These are phyloP conservation scores for Sphagnum contortum DNA, from an alignment of 225 moss, liverwort and hornwort genomes.

Conservation along the genomic window DNA sequence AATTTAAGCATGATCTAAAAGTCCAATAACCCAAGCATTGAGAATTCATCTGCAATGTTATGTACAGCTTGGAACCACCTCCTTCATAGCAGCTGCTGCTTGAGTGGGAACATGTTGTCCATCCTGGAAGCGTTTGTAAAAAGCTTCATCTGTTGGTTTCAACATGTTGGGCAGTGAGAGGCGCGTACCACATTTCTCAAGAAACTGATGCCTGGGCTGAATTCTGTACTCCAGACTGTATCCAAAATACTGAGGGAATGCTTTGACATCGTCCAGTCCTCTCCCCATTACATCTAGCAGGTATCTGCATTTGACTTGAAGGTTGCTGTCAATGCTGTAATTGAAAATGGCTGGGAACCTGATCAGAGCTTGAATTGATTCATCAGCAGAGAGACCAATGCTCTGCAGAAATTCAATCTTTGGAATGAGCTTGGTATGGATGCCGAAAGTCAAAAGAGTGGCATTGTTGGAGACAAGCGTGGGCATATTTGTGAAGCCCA, in stretches of 20 bases:
- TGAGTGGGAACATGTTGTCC: neutral
- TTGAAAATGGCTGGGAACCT: conserved; percentile 84
- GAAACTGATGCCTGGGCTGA: conserved; percentile 43
- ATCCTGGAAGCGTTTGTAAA: conserved; percentile 23
- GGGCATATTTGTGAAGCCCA: conserved; percentile 58
- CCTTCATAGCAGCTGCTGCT: too few relatives aligned
- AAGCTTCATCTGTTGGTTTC: conserved; percentile 42
- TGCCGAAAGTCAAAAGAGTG: conserved; percentile 59
- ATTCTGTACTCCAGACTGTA: conserved; percentile 69
- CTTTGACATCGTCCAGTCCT: conserved; percentile 48
- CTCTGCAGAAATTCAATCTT: conserved; percentile 61
- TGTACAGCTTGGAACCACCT: too few relatives aligned
- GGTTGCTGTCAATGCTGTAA: conserved; percentile 68
- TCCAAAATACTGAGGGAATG: conserved; percentile 86
- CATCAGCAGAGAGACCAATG: conserved; percentile 45
- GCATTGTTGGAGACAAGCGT: conserved; percentile 53
- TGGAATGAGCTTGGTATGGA: conserved; percentile 54
- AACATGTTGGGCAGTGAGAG: conserved; percentile 38
- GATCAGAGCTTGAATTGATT: conserved; percentile 41
- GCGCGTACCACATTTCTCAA: conserved; percentile 24
- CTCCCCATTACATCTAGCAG: conserved; percentile 60
- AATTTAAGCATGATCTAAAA: too few relatives aligned
- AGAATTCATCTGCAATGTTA: too few relatives aligned
- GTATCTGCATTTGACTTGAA: conserved; percentile 59
- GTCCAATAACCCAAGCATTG: too few relatives aligned